Evolutionary conservation across 305 asterid genomes (phyloP), one percentile per base, ranked within the genome.

Genomic region (Striga hermonthica): DNA sequence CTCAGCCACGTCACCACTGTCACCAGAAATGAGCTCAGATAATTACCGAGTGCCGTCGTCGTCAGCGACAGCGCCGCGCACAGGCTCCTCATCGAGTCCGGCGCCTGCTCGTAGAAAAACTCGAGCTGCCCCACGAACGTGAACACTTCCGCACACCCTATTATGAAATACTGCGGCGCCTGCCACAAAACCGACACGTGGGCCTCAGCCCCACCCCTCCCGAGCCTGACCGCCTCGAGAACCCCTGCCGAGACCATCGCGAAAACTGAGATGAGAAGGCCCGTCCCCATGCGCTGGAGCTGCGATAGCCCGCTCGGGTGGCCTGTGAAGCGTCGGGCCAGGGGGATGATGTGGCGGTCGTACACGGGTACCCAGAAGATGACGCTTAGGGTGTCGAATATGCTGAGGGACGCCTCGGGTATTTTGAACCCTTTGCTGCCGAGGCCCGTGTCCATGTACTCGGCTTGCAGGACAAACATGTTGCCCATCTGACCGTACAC

Each of bases 221-320:
- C 34, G 3, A 56, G 60, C 8, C 60, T 8, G 4, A 56, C 60
- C 12, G 34, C 34, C 40, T 56, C 60, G 11, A 56, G 34, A 9
- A 34, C 60, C 7, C 13, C 60, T 1, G 60, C 60, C 8, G 60
- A 56, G 12, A 28, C 13, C 60, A 56, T 56, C 6, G 60, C 40
- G 39, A 31, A 56, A 12, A 56, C 34, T 39, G 60, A 56, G 9
- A 56, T 28, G 60, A 56, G 34, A 15, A 56, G 60, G 13, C 60
- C 60, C 7, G 40, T 56, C 40, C 60, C 60, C 60, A 56, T 56
- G 14, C 60, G 60, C 39, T 56, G 60, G 16, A 56, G 60, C 60
- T 56, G 60, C 10, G 60, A 22, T 14, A 56, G 39, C 39, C 60
- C 60, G 16, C 34, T 56, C 12, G 9, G 10, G 37, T 56, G 39